These are phyloP conservation scores for Nemania sp. DNA, from an alignment of 2,329 filamentous ascomycete species.

Conservation along the genomic window DNA sequence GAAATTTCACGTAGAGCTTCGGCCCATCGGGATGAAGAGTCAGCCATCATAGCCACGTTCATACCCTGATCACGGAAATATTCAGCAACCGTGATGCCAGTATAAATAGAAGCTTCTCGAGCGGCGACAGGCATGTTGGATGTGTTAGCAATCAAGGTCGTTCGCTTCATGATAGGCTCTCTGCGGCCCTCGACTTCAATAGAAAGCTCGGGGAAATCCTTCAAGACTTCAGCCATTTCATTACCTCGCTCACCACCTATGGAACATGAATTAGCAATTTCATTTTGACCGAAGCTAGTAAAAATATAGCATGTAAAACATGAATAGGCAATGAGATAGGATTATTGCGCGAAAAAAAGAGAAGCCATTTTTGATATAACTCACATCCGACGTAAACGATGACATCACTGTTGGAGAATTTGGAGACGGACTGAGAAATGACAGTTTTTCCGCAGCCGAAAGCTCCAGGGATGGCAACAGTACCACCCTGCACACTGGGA, in stretches of 20 bases:
- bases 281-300: too few relatives aligned
- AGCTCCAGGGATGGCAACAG: constrained; percentile 96
- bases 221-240: constrained; percentile 99
- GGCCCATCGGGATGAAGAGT: constrained; percentile 97
- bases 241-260: constrained; percentile 86
- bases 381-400: constrained; percentile 93
- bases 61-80: constrained; percentile 98
- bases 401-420: constrained; percentile 99
- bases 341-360: background rate
- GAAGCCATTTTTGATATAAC: constrained; percentile 5
- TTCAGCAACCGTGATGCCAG: constrained; percentile 91
- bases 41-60: constrained; percentile 99
- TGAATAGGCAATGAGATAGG: background rate
- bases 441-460: constrained; percentile 99
- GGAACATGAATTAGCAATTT: constrained; percentile 12
- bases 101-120: constrained; percentile 98
- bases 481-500: constrained; percentile 95
- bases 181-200: constrained; percentile 94
- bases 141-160: constrained; percentile 97
- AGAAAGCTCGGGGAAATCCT: constrained; percentile 98
- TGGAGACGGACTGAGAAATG: constrained; percentile 97
- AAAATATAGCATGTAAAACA: background rate
- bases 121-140: constrained; percentile 99
- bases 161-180: constrained; percentile 99
- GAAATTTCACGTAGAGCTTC: constrained; percentile 99